Evolutionary conservation across 164 flowering plant genomes (phyloP), one percentile per base, ranked within the genome.

Genomic region (Taxillus chinensis): DNA sequence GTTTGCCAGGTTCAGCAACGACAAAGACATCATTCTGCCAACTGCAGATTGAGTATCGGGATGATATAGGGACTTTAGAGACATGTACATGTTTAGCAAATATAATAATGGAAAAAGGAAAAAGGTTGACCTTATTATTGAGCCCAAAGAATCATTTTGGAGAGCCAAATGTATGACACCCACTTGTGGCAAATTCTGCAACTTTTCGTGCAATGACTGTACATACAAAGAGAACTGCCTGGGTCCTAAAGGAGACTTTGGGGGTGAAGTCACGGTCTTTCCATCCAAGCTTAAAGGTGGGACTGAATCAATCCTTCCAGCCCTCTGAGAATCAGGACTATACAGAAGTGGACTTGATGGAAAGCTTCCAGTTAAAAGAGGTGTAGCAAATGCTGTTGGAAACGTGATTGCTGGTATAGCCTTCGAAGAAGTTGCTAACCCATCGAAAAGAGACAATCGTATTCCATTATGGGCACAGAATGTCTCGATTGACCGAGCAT

Each of bases 11-110:
- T 72, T 95, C 99, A 59, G 99, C 98, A 64, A 91, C 96, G 76
- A 95, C 99, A 79, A 95, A 95, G 17, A 95, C 98, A 78, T 95
- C 99, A 80, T 89, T 95, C 75, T 89, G 95, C 99, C 99, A 95
- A 77, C 99, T 95, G 72, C 5, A 79, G 27, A 76, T 40, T 62
- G 41, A 61, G 62, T 63, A 12, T 27, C 62, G 61, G 61, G 15
- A 66, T 46, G 63, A 68, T 27, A 27, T 27, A 27, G 27, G 27
- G 13, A 48, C 3, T 4, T 48, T 5, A 48, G 10, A 48, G 12
- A 48, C 51, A 7, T 4, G 46, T 43, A 43, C 46, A 43, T 9
- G 46, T 6, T 14, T 7, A 7, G 51, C 1, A 48, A 48, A 8
- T 7, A 48, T 11, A 7, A 48, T 0, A 48, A 48, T 43, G 46